Evolutionary conservation across 805 yeast species (phyloP).

Genomic region (Suhomyces sp.): DNA sequence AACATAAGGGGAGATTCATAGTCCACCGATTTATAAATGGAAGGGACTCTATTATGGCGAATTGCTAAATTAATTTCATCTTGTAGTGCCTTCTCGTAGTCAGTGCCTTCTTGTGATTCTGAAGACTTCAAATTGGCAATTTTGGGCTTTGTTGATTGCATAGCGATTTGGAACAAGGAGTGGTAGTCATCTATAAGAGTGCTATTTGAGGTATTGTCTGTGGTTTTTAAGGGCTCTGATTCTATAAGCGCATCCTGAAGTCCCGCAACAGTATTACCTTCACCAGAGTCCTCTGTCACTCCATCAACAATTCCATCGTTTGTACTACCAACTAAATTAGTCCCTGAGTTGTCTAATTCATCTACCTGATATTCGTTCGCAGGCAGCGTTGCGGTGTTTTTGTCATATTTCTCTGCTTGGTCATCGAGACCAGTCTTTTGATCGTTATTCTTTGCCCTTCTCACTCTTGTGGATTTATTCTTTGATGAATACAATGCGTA

Average conservation of each 20-base stretch:
- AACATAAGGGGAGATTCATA: conserved; percentile 81
- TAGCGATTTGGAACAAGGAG: conserved; percentile 27
- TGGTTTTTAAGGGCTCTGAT: no score
- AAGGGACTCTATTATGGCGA: conserved; percentile 25
- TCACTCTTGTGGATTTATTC: conserved; percentile 44
- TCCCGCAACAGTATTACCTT: no score
- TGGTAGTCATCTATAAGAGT: conserved; percentile 18
- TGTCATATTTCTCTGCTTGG: conserved; percentile 12
- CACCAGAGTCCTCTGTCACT: conserved; percentile 20
- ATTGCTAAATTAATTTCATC: conserved; percentile 33
- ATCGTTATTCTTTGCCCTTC: conserved; percentile 14
- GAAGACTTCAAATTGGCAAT: conserved; percentile 24
- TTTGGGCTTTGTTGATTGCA: conserved; percentile 24
- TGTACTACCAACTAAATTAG: no score
- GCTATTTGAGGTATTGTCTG: conserved; percentile 9
- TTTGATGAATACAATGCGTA: conserved; percentile 72
- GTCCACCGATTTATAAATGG: conserved; percentile 33
- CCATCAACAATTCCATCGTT: no score
- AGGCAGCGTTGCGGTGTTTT: conserved; percentile 10
- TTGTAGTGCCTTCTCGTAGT: conserved; percentile 32
- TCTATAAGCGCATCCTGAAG: no score
- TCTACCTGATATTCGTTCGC: conserved; percentile 9
- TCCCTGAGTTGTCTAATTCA: conserved; percentile 1
- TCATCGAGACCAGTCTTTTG: no score
- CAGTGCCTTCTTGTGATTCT: conserved; percentile 24